Evolutionary conservation across 1,139 yeast genomes (phyloP), one percentile per base, ranked within the genome.

Genomic region (Saccharomycopsis phalli): DNA sequence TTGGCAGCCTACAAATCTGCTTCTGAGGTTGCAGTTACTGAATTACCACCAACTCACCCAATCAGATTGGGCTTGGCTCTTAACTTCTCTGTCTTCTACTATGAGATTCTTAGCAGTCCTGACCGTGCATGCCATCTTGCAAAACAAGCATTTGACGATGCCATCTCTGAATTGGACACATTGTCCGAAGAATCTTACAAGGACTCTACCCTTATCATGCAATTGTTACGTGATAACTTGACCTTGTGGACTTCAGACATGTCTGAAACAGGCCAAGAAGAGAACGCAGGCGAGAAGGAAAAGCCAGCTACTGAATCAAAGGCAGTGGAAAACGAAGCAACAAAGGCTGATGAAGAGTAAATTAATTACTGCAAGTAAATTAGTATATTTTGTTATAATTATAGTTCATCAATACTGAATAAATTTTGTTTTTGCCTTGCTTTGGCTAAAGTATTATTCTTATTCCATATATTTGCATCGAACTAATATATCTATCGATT

Each of bases 111-210:
- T 67, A 87, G 87, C 67, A 86, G 96, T 47, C 97, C 97, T 55
- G 96, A 87, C 65, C 86, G 94, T 64, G 98, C 98, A 53, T 91
- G 98, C 63, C 95, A 87, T 62, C 75, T 91, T 66, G 98, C 98
- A 56, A 91, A 91, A 67, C 95, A 88, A 71, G 97, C 98, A 40
- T 91, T 91, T 56, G 97, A 91, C 63, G 98, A 91, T 61, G 98
- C 98, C 50, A 94, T 91, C 63, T 95, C 97, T 53, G 98, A 91
- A 69, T 78, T 91, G 63, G 97, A 91, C 69, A 84, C 96, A 52
- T 74, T 91, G 60, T 83, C 95, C 39, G 97, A 91, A 71, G 97
- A 91, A 69, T 84, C 95, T 52, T 88, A 88, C 77, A 88, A 88
- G 69, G 98, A 91, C 66, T 87, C 96, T 50, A 88, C 97, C 54